Evolutionary conservation across 768 basidiomycete genomes (phyloP).

Genomic region (Calvatia gigantea): DNA sequence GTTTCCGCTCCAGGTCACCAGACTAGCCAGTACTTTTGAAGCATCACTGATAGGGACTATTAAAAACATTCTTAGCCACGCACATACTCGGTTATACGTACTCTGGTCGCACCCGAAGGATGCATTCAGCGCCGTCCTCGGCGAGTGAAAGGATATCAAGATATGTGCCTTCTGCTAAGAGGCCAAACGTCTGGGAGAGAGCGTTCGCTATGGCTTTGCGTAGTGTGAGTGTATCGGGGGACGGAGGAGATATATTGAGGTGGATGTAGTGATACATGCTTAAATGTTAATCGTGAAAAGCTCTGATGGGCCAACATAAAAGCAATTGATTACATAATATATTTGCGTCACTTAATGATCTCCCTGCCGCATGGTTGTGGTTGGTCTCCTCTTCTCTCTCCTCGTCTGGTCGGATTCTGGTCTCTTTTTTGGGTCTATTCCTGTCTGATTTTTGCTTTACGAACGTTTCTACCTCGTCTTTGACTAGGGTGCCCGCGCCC

Average conservation of each 20-base stretch:
- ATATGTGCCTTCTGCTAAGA: background rate
- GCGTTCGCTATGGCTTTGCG: slow-evolving; percentile 11
- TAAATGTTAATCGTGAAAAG: background rate
- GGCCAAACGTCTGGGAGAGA: slow-evolving; percentile 8
- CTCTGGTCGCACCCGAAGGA: slow-evolving; percentile 3
- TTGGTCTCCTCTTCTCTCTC: background rate
- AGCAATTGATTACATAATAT: background rate
- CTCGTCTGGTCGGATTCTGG: background rate
- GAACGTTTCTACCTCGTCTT: background rate
- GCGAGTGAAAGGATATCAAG: slow-evolving; percentile 5
- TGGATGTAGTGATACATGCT: slow-evolving; percentile 12
- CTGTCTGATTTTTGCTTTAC: background rate
- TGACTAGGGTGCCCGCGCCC: background rate
- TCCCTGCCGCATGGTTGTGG: background rate
- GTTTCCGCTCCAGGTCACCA: slow-evolving; percentile 1
- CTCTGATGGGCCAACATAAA: background rate
- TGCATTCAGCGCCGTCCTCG: slow-evolving; percentile 1
- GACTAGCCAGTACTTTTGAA: background rate
- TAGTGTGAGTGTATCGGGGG: background rate
- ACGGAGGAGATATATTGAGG: slow-evolving; percentile 1
- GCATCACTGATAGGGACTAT: background rate
- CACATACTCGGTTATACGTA: background rate
- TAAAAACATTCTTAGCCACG: background rate
- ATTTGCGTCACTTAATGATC: background rate
- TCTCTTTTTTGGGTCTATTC: background rate